Base-by-base conservation (phyloP, 2,329 filamentous ascomycete species). In the Ophidiomyces ophidiicola region DNA sequence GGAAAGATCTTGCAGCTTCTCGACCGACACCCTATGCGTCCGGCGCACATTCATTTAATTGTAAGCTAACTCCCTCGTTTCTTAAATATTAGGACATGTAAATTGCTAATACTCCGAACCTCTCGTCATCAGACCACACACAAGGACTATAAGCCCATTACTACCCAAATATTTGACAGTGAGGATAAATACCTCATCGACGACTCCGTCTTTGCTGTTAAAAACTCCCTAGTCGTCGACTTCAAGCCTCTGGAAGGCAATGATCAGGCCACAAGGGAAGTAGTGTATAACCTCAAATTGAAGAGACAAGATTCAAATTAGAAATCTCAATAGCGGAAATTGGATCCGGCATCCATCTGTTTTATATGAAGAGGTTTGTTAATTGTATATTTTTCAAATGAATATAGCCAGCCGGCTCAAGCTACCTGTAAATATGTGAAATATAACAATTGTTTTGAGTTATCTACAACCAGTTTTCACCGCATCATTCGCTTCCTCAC, bases 161-260 rank as follows among this genome's bases (percentile, higher is more conserved):
- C 78, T 0, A 85, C 82, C 1, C 82, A 90, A 57, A 76, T 90
- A 40, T 88, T 85, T 54, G 80, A 85, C 55, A 64, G 68, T 42
- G 67, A 73, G 45, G 75, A 77, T 57, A 67, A 71, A 45, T 77
- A 82, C 49, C 63, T 83, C 30, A 61, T 63, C 12, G 64, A 75
- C 41, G 72, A 76, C 47, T 65, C 69, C 0, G 72, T 74, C 0
- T 76, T 76, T 47, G 72, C 72, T 0, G 72, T 74, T 34, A 76
- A 76, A 53, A 71, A 76, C 43, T 68, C 66, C 10, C 50, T 77
- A 35, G 51, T 74, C 24, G 72, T 76, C 7, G 71, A 76, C 36
- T 77, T 77, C 49, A 54, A 65, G 39, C 66, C 67, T 4, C 63
- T 64, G 32, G 49, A 73, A 48, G 64, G 61, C 19, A 67, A 75